Evolutionary conservation across 2,329 filamentous ascomycete species (phyloP).

Genomic region (Huntiella abstrusa): DNA sequence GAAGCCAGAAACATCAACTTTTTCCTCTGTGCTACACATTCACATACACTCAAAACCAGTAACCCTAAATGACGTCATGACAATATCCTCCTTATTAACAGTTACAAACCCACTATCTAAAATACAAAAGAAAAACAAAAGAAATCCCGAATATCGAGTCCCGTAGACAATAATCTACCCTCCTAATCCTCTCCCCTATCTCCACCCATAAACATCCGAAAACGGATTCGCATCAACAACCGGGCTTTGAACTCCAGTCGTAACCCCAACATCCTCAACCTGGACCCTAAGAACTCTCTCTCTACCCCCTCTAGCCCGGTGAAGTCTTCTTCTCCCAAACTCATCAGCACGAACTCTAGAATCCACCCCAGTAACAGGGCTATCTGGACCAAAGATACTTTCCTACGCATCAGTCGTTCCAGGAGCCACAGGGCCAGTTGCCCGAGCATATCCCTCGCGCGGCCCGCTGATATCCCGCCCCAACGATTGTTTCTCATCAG

Average conservation of each 20-base stretch:
- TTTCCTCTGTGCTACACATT: too few species aligned
- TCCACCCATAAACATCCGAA: conserved; percentile 6
- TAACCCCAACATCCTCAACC: conserved; percentile 4
- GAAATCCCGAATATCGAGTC: too few species aligned
- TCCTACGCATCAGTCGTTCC: conserved; percentile 2
- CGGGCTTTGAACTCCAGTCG: conserved; percentile 10
- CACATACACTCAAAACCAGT: too few species aligned
- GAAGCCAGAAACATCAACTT: too few species aligned
- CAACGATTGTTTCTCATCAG: conserved; percentile 7
- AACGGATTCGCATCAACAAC: conserved; percentile 7
- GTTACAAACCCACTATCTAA: too few species aligned
- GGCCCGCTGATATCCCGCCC: not conserved
- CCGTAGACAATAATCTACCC: not conserved
- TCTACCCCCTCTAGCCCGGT: not conserved
- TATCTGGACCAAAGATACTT: conserved; percentile 1
- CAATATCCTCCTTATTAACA: too few species aligned
- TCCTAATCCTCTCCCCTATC: not conserved
- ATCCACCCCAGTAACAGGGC: not conserved
- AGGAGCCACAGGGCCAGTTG: not conserved
- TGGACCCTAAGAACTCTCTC: conserved; percentile 2
- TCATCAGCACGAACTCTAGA: not conserved
- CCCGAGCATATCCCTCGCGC: not conserved
- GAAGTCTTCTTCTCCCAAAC: not conserved
- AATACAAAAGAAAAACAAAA: too few species aligned
- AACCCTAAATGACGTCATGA: too few species aligned